Conservation (phyloP, 345 rosid species). For the Aegle marmelos region DNA sequence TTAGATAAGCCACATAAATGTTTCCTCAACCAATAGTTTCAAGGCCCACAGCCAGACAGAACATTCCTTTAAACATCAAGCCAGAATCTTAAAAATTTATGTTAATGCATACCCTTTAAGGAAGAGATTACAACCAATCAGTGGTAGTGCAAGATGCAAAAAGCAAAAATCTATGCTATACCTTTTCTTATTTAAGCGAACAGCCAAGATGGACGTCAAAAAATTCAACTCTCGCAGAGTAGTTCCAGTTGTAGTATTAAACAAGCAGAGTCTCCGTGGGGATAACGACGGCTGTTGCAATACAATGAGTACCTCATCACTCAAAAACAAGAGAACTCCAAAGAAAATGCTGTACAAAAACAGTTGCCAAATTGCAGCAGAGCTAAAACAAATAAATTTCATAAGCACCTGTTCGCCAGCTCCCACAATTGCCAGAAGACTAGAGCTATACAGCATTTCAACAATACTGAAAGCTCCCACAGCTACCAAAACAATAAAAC, state of each 20-base stretch:
- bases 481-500: conserved; percentile 36
- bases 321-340: neutral
- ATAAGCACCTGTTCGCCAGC: conserved; percentile 88
- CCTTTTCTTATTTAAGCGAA: conserved; percentile 79
- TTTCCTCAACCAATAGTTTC: neutral
- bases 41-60: neutral
- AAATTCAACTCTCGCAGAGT: conserved; percentile 74
- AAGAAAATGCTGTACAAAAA: neutral
- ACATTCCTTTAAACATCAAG: neutral
- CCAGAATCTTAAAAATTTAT: neutral
- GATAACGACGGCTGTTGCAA: conserved; percentile 67
- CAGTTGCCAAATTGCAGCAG: neutral
- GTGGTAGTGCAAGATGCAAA: neutral
- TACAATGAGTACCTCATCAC: conserved; percentile 9
- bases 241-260: conserved; percentile 61
- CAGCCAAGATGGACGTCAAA: conserved; percentile 77
- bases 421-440: conserved; percentile 93
- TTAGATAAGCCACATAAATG: neutral
- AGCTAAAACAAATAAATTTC: neutral
- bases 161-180: conserved; percentile 8
- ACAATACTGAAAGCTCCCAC: conserved; percentile 74
- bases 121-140: neutral
- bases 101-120: neutral
- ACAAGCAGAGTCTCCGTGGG: conserved; percentile 77
- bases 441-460: conserved; percentile 86